Percentiles rank a stretch among this genome's conserved stretches.
These are phyloP conservation scores for Didymella exigua DNA, from an alignment of 2,329 filamentous ascomycete genomes.

Conservation along the genomic window DNA sequence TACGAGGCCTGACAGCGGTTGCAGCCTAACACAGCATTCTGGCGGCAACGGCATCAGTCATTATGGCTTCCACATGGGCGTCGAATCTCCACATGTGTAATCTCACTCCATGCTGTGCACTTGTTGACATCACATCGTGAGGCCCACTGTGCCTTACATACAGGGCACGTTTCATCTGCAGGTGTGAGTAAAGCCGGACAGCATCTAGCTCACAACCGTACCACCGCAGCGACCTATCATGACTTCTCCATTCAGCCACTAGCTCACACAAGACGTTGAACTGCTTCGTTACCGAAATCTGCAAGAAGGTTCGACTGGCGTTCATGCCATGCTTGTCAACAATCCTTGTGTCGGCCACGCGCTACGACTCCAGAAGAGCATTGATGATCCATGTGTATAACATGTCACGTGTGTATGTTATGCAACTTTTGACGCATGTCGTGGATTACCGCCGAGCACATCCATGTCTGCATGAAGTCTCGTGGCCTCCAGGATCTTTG, in stretches of 20 bases:
- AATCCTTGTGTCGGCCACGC: conserved; percentile 7
- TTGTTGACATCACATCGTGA: not conserved
- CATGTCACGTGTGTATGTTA: not conserved
- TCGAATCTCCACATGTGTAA: conserved; percentile 7
- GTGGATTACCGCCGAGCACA: conserved; percentile 3
- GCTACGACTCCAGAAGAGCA: not conserved
- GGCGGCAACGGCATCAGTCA: not conserved
- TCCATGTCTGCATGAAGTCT: conserved; percentile 14
- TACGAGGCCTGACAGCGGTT: not conserved
- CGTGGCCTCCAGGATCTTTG: conserved; percentile 1
- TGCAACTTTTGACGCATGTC: not conserved
- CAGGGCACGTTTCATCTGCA: conserved; percentile 11
- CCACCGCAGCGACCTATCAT: conserved; percentile 10
- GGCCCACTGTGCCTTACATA: not conserved
- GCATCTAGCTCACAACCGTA: conserved; percentile 6
- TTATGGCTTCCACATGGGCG: conserved; percentile 12
- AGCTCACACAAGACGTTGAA: conserved; percentile 7
- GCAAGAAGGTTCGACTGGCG: conserved; percentile 3
- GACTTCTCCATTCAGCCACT: conserved; percentile 2
- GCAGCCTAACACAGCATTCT: not conserved
- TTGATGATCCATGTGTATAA: conserved; percentile 11
- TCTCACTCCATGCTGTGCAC: conserved; percentile 1
- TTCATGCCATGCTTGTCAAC: conserved; percentile 13
- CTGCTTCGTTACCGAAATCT: conserved; percentile 3
- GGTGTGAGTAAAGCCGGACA: conserved; percentile 8